phyloP scores from a whole-genome alignment of 2,329 filamentous ascomycete species.

The Neofusicoccum umdonicola region DNA sequence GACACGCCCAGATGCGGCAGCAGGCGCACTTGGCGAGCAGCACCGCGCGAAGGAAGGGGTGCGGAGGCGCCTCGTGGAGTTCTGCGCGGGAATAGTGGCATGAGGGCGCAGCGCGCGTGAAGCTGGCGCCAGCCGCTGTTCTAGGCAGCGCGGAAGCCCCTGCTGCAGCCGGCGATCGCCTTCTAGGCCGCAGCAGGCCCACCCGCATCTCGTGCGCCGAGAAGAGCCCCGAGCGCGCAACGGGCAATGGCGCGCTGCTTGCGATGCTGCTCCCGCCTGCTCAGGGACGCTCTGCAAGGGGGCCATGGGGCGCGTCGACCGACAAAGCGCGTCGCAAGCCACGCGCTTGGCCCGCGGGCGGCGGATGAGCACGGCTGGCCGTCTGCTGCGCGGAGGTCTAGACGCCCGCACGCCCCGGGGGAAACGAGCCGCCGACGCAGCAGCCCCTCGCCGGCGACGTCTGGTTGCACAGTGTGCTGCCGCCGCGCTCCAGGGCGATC shows the following conservation, averaged over 20 bases:
- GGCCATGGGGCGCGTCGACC: not conserved
- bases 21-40: not conserved
- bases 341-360: not conserved
- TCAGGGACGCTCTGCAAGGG: not conserved
- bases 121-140: not conserved
- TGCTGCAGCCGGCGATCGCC: constrained; percentile 3
- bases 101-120: not conserved
- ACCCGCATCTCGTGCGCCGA: not conserved
- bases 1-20: not conserved
- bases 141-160: not conserved
- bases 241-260: not conserved
- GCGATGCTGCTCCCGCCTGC: not conserved
- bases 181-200: not conserved
- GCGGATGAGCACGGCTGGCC: not conserved
- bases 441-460: not conserved
- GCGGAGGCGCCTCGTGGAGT: not conserved
- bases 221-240: not conserved
- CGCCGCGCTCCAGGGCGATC: not conserved
- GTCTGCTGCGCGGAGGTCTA: not conserved
- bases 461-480: not conserved
- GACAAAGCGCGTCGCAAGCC: not conserved
- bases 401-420: not conserved
- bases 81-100: not conserved
- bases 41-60: not conserved
- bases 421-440: not conserved